Evolutionary conservation across 2,329 filamentous ascomycete species (phyloP), one percentile per base, ranked within the genome.

Genomic region (Xylariaceae sp.): DNA sequence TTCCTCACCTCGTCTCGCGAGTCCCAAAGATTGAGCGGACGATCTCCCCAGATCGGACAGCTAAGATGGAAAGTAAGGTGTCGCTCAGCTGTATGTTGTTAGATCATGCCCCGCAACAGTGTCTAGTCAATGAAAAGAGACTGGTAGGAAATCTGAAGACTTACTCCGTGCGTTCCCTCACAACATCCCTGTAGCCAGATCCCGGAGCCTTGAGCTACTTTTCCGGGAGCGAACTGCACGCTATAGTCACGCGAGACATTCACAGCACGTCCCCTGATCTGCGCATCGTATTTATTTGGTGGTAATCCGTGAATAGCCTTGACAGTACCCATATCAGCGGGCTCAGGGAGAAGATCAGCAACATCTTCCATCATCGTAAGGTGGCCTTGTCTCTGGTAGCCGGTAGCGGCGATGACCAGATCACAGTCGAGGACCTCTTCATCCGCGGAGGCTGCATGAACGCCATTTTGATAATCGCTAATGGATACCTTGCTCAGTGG

Each of bases 151-250:
- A 19, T 27, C 11, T 23, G 21, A 33, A 42, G 34, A 82, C 86
- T 82, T 78, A 92, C 86, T 48, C 92, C 92, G 66, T 97, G 92
- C 25, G 90, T 95, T 50, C 77, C 82, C 72, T 97, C 91, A 64
- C 90, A 94, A 71, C 91, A 96, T 23, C 92, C 92, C 66, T 97
- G 93, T 57, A 97, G 74, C 85, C 88, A 97, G 47, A 97, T 75
- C 3, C 91, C 91, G 12, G 88, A 85, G 36, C 83, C 80, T 0
- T 75, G 63, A n/a, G 81, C 77, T 25, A 97, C 85, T 38, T 78
- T 75, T 22, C 79, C 83, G 2, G 78, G 70, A 39, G 79, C 75
- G 62, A 94, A 89, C 47, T 83, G 71, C 39, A 96, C 80, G 41
- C 77, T 77, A 67, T 97, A 97, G 64, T 96, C 80, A 42, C 92